Percentiles rank a stretch among this genome's conserved stretches.
phyloP scores from a whole-genome alignment of 768 basidiomycete genomes.

The Psilocybe sp. region DNA sequence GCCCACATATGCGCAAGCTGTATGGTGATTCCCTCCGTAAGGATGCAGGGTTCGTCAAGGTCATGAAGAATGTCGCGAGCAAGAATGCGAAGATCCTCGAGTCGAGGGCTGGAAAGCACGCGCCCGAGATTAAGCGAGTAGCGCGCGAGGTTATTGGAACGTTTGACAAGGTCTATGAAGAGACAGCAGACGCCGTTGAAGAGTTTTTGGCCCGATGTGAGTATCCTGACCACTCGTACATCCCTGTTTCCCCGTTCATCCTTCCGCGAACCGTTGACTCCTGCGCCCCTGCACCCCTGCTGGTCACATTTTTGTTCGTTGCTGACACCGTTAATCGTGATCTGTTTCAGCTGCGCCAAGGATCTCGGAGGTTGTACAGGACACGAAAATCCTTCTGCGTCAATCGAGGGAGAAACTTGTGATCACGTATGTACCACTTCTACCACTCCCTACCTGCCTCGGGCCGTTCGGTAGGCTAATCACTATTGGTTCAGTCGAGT shows the following conservation, averaged over 20 bases:
- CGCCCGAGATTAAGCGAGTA: constrained; percentile 73
- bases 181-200: constrained; percentile 89
- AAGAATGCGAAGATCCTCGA: constrained; percentile 79
- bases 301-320: neutral
- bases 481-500: constrained; percentile 52
- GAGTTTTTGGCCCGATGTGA: constrained; percentile 90
- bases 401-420: constrained; percentile 89
- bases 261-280: too few species aligned
- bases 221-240: constrained; percentile 17
- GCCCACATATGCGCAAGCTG: constrained; percentile 97
- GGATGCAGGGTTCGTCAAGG: constrained; percentile 96
- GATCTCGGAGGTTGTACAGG: constrained; percentile 87
- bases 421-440: constrained; percentile 67
- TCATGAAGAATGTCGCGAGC: constrained; percentile 90
- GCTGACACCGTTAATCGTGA: constrained; percentile 9
- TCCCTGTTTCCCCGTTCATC: too few species aligned
- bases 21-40: constrained; percentile 93
- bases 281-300: too few species aligned
- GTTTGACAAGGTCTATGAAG: constrained; percentile 93
- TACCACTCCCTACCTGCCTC: neutral
- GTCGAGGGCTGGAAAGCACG: constrained; percentile 74
- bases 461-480: too few species aligned
- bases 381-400: constrained; percentile 87
- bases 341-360: constrained; percentile 68
- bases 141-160: constrained; percentile 91